These are phyloP conservation scores for Pyrenochaeta sp. DNA, from an alignment of 2,329 filamentous ascomycete genomes.

Conservation along the genomic window DNA sequence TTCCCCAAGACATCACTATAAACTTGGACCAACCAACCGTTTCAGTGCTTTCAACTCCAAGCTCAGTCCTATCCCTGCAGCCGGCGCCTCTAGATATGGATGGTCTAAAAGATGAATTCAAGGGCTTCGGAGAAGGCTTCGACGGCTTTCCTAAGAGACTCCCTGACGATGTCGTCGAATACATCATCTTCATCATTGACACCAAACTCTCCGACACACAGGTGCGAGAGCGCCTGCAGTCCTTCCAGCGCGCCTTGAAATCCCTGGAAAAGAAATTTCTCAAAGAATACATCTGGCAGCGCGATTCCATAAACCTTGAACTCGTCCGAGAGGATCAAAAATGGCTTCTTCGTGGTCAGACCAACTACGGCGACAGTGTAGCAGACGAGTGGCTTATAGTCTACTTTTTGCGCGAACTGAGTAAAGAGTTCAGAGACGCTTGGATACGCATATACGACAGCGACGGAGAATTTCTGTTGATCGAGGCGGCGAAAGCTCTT, in stretches of 20 bases:
- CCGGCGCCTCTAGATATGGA: conserved; percentile 37
- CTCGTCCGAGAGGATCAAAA: conserved; percentile 64
- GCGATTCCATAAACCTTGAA: conserved; percentile 78
- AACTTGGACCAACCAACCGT: too few species aligned
- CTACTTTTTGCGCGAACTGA: conserved; percentile 83
- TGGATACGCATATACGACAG: conserved; percentile 87
- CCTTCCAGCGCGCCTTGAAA: conserved; percentile 72
- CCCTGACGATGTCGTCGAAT: conserved; percentile 86
- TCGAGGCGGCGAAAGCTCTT: conserved; percentile 88
- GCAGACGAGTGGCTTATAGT: conserved; percentile 98
- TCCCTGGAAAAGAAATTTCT: conserved; percentile 70
- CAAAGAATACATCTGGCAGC: conserved; percentile 95
- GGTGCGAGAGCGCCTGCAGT: conserved; percentile 71
- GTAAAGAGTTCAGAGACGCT: conserved; percentile 71
- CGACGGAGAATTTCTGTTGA: conserved; percentile 93
- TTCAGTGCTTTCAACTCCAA: too few species aligned
- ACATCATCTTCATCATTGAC: conserved; percentile 77
- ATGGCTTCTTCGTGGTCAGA: conserved; percentile 74
- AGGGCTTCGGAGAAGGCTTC: conserved; percentile 72
- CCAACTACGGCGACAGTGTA: conserved; percentile 91
- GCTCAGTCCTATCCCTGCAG: neutral
- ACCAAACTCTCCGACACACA: conserved; percentile 61
- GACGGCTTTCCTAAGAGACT: conserved; percentile 71
- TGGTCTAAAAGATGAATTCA: conserved; percentile 61
- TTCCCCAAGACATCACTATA: too few species aligned